Evolutionary conservation across 202 grass and related monocot genomes (phyloP).

Genomic region (Eragrostis tef): DNA sequence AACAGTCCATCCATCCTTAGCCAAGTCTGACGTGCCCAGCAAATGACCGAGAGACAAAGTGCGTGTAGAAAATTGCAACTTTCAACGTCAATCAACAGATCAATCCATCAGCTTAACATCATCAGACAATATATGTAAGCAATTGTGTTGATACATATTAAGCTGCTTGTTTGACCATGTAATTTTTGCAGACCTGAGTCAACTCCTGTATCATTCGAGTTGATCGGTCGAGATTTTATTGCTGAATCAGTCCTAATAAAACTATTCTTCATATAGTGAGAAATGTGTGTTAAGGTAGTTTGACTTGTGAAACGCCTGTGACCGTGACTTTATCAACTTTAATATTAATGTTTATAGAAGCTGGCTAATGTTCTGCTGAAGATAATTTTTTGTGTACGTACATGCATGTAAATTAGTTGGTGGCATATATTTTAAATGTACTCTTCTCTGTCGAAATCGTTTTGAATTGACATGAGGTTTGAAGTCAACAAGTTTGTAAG

Average conservation of each 20-base stretch:
- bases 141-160: neutral
- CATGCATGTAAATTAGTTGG: too few relatives aligned
- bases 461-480: neutral
- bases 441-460: neutral
- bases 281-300: conserved; percentile 38
- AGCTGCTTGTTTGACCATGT: conserved; percentile 28
- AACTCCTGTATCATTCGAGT: conserved; percentile 35
- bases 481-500: neutral
- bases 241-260: conserved; percentile 34
- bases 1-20: neutral
- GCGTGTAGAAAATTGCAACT: conserved; percentile 18
- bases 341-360: neutral
- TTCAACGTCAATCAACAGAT: conserved; percentile 39
- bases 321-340: neutral
- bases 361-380: neutral
- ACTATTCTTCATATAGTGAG: conserved; percentile 6
- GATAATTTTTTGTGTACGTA: too few relatives aligned
- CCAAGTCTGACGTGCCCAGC: conserved; percentile 1
- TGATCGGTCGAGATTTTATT: conserved; percentile 3
- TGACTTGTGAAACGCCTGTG: conserved; percentile 21
- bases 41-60: conserved; percentile 23
- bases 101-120: conserved; percentile 25
- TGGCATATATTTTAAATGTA: neutral
- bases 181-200: conserved; percentile 18
- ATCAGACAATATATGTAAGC: conserved; percentile 28